Evolutionary conservation across 1,139 yeast species (phyloP).

Genomic region (Debaryomycetaceae sp.): DNA sequence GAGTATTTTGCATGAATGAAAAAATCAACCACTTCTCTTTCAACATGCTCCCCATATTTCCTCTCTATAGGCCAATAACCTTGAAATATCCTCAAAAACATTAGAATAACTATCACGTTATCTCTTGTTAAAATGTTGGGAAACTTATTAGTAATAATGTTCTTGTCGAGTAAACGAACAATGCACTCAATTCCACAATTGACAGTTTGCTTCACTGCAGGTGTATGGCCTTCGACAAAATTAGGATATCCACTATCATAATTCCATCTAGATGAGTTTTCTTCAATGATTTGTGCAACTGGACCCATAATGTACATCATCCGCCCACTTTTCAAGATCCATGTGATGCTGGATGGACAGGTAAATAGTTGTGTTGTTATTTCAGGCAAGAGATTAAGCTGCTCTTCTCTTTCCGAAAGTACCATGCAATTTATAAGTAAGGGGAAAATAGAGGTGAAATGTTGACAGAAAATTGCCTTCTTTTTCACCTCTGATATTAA

Average conservation of each 20-base stretch:
- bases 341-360: constrained; percentile 55
- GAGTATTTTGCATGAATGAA: constrained; percentile 48
- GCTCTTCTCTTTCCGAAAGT: constrained; percentile 63
- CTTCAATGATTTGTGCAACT: constrained; percentile 43
- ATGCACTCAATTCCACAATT: constrained; percentile 40
- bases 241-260: constrained; percentile 27
- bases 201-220: constrained; percentile 30
- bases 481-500: constrained; percentile 45
- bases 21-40: constrained; percentile 50
- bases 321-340: constrained; percentile 33
- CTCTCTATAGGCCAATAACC: constrained; percentile 54
- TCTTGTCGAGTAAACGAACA: constrained; percentile 40
- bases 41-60: constrained; percentile 68
- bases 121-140: constrained; percentile 22
- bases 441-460: constrained; percentile 55
- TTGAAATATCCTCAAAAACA: constrained; percentile 51
- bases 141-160: constrained; percentile 17
- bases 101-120: constrained; percentile 35
- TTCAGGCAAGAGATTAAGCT: constrained; percentile 50
- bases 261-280: constrained; percentile 27
- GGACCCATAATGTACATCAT: constrained; percentile 48
- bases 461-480: constrained; percentile 50
- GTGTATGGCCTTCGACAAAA: constrained; percentile 22
- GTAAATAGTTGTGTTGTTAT: constrained; percentile 63
- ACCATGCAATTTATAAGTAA: constrained; percentile 46